Evolutionary conservation across 2,329 filamentous ascomycete genomes (phyloP), one percentile per base, ranked within the genome.

Genomic region (Cercospora berteroae): DNA sequence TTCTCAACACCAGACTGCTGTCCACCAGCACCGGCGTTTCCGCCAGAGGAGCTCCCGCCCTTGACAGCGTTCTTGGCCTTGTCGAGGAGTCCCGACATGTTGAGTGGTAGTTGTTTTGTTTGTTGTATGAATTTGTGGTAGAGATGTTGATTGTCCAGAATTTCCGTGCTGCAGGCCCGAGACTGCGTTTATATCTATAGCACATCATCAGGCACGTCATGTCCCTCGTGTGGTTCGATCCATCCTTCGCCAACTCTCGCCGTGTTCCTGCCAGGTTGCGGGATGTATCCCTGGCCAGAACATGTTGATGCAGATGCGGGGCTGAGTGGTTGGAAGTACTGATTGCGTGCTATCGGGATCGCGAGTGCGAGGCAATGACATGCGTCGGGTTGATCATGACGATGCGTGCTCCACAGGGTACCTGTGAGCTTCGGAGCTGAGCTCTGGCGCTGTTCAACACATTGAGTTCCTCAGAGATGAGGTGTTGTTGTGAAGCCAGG

Each of bases 61-160:
- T 69, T 68, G 61, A 70, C 68, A 20, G 66, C 61, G 55, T 70
- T 69, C 63, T 72, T 73, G 31, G 68, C 71, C 65, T 73, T 72
- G 65, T 73, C 66, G 59, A 73, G 66, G 61, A 73, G 71, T 66
- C 70, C 71, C 62, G 70, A 72, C 70, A 73, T 72, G 48, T 52
- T 69, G 65, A 50, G 44, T 56, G 23, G 42, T 39, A 58, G 44
- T 31, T 25, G 8, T 57, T 58, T 64, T 60, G 13, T 60, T 59
- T 25, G 27, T 20, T 12, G 18, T 1, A 12, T 57, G n/a, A 13
- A 5, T 36, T 5, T 16, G 8, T 59, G 3, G 5, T 13, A 50
- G n/a, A n/a, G n/a, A n/a, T n/a, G n/a, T n/a, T n/a, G n/a, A n/a
- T n/a, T 20, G 16, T 48, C 3, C 20, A 27, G 25, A 27, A n/a